Evolutionary conservation across 1,284 basidiomycete species (phyloP).

Genomic region (Takashimella tepidaria): DNA sequence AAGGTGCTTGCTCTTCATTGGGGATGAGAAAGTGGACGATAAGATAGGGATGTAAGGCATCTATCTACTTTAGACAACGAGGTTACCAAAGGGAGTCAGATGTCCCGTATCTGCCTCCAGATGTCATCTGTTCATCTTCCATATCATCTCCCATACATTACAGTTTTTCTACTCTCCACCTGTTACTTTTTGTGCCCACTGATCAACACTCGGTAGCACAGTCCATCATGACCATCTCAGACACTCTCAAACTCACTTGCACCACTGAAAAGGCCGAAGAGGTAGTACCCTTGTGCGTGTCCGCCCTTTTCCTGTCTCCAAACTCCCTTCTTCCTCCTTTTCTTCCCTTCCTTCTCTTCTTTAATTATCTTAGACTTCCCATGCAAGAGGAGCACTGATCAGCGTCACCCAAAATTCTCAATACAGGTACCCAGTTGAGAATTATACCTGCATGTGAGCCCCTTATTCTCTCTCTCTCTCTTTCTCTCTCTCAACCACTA

Average conservation of each 20-base stretch:
- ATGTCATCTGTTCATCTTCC: too few relatives aligned
- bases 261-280: neutral
- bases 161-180: too few relatives aligned
- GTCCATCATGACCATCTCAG: neutral
- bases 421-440: constrained; percentile 9
- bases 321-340: neutral
- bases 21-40: neutral
- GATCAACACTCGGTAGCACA: too few relatives aligned
- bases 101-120: too few relatives aligned
- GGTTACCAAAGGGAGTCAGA: too few relatives aligned
- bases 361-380: neutral
- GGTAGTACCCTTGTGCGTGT: neutral
- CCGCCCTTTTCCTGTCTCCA: neutral
- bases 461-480: neutral
- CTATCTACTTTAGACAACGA: too few relatives aligned
- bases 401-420: neutral
- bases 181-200: too few relatives aligned
- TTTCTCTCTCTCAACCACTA: neutral
- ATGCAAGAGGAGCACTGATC: too few relatives aligned
- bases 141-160: too few relatives aligned
- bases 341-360: neutral
- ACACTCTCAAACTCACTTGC: neutral
- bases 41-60: neutral
- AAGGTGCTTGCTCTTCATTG: neutral
- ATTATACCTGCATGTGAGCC: constrained; percentile 15